Conservation (phyloP, 2,329 filamentous ascomycete species). For the Microdochium nivale region DNA sequence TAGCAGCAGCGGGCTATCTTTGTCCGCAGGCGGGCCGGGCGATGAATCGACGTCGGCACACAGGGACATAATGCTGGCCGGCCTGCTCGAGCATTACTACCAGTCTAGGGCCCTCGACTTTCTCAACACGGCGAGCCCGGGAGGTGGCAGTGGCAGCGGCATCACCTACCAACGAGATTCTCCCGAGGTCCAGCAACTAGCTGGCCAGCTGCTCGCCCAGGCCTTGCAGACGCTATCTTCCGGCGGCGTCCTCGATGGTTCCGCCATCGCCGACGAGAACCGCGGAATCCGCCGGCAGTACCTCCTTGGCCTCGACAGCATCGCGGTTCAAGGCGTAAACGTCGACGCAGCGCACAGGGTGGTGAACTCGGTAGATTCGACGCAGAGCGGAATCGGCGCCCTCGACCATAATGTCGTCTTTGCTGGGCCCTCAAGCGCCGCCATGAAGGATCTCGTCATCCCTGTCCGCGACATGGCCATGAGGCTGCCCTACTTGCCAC, state of each 20-base stretch:
- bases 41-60: constrained; percentile 12
- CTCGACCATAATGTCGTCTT: not conserved
- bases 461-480: constrained; percentile 14
- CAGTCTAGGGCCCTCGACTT: constrained; percentile 18
- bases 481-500: constrained; percentile 10
- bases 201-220: constrained; percentile 13
- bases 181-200: constrained; percentile 15
- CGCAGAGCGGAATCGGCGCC: not conserved
- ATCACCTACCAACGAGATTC: constrained; percentile 14
- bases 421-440: not conserved
- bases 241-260: constrained; percentile 10
- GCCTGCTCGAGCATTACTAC: constrained; percentile 21
- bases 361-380: not conserved
- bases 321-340: constrained; percentile 5
- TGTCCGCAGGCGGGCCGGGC: not conserved
- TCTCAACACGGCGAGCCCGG: constrained; percentile 13
- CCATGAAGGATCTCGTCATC: constrained; percentile 6
- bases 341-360: constrained; percentile 5
- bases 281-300: constrained; percentile 15
- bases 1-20: not conserved
- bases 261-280: constrained; percentile 10
- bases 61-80: constrained; percentile 22
- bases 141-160: constrained; percentile 3
- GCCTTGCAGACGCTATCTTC: constrained; percentile 15
- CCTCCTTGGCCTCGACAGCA: constrained; percentile 16